These are phyloP conservation scores for Taphrina communis DNA, from an alignment of 1,139 yeast genomes.

Conservation along the genomic window DNA sequence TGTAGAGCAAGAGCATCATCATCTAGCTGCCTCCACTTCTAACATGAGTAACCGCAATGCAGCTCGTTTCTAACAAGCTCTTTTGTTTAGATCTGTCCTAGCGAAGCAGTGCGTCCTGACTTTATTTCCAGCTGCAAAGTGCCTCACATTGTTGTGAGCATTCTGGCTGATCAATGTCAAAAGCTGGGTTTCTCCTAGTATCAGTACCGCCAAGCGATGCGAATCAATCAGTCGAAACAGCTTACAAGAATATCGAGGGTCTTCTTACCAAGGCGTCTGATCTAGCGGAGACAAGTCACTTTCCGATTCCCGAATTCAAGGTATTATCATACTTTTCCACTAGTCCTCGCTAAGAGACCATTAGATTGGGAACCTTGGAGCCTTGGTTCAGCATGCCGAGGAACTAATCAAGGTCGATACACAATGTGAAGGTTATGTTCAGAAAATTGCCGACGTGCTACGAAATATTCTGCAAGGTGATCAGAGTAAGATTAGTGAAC, in stretches of 20 bases:
- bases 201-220: constrained; percentile 42
- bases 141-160: too few relatives aligned
- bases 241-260: constrained; percentile 23
- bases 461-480: constrained; percentile 59
- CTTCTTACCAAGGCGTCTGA: constrained; percentile 16
- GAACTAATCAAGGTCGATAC: constrained; percentile 80
- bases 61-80: too few relatives aligned
- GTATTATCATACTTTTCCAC: constrained; percentile 3
- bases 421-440: constrained; percentile 70
- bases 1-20: too few relatives aligned
- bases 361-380: constrained; percentile 89
- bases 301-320: constrained; percentile 62
- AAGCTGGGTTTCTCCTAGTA: constrained; percentile 38
- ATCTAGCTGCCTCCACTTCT: too few relatives aligned
- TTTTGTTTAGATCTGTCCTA: too few relatives aligned
- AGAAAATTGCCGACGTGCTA: constrained; percentile 78
- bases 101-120: too few relatives aligned
- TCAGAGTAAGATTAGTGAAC: constrained; percentile 55
- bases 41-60: too few relatives aligned
- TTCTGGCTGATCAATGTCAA: constrained; percentile 9
- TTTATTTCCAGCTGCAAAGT: too few relatives aligned
- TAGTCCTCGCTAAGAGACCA: too few relatives aligned
- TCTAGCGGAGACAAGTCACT: constrained; percentile 50
- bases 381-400: constrained; percentile 86
- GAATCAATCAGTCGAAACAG: constrained; percentile 33